Base-by-base conservation (phyloP, 2,329 filamentous ascomycete species). In the Exophiala lecanii-corni region DNA sequence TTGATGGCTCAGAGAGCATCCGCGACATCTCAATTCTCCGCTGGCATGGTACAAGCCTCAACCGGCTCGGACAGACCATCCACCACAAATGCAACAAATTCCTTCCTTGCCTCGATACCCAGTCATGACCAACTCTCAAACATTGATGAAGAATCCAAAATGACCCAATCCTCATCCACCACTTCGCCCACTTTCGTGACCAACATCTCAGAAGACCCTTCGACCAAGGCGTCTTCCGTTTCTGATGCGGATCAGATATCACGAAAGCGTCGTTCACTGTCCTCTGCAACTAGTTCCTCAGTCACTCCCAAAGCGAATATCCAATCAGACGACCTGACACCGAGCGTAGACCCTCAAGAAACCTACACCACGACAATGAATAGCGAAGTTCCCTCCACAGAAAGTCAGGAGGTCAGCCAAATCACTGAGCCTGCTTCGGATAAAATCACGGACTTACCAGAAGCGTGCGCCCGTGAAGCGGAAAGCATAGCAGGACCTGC, bases 151-250 rank as follows among this genome's bases (percentile, higher is more conserved):
- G 49, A 51, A 30, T 39, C 49, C 7, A 51, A 51, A 30, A 7
- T 49, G 26, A 64, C 62, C 45, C 59, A 60, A 23, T 62, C 60
- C 7, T 53, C 54, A 7, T 40, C 35, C 36, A 52, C 52, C 15
- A 51, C 47, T 4, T 59, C 59, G 3, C 59, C 59, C 15, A 57
- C 57, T 16, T 57, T 58, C 17, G 41, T 51, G 31, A 52, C 53
- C 7, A 51, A 55, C 20, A 44, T 53, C 15, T 55, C 52, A 3
- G 55, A 54, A 42, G 54, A 53, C 34, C 58, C 53, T 19, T 64
- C 62, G 12, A 62, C 64, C 10, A 55, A 61, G 37, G 59, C 50
- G 12, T 64, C 60, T 33, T 61, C 61, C 2, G 55, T 63, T 21
- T 58, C 58, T 2, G 54, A 54, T 26, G 55, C 59, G 9, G 55